Evolutionary conservation across 306 rosid genomes (phyloP).

Genomic region (Rosa multiflora): DNA sequence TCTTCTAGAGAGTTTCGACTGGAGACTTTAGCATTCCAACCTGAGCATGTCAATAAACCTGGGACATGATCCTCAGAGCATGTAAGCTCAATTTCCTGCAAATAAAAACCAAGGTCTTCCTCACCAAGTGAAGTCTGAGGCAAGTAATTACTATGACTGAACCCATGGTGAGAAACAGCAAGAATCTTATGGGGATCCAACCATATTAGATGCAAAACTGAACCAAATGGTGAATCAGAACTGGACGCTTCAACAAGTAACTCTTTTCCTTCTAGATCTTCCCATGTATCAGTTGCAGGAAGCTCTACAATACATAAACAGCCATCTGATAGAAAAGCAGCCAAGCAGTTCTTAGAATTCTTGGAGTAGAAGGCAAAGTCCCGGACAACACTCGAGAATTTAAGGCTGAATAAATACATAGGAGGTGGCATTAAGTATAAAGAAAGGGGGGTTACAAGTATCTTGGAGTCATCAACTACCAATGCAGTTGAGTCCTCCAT

Average conservation of each 20-base stretch:
- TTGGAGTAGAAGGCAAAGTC: conserved; percentile 58
- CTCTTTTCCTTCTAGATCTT: conserved; percentile 83
- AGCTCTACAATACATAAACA: conserved; percentile 69
- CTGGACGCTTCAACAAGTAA: conserved; percentile 56
- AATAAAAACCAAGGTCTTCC: conserved; percentile 52
- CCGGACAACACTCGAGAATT: conserved; percentile 64
- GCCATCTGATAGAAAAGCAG: conserved; percentile 73
- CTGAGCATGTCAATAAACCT: conserved; percentile 71
- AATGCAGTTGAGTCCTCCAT: conserved; percentile 68
- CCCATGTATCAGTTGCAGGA: conserved; percentile 84
- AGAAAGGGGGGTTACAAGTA: conserved; percentile 73
- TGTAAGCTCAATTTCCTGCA: conserved; percentile 74
- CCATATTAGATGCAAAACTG: conserved; percentile 74
- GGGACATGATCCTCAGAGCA: conserved; percentile 72
- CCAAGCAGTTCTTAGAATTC: conserved; percentile 68
- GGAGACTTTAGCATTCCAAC: conserved; percentile 76
- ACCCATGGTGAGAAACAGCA: conserved; percentile 72
- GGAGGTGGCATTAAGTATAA: conserved; percentile 86
- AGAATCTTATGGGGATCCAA: conserved; percentile 70
- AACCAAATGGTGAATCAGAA: conserved; percentile 51
- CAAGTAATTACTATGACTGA: conserved; percentile 48
- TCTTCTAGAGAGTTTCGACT: conserved; percentile 51
- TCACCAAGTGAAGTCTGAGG: conserved; percentile 33
- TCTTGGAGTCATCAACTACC: conserved; percentile 64
- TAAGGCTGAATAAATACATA: conserved; percentile 72